These are phyloP conservation scores for Lentinula detonsa DNA, from an alignment of 768 basidiomycete genomes.

Conservation along the genomic window DNA sequence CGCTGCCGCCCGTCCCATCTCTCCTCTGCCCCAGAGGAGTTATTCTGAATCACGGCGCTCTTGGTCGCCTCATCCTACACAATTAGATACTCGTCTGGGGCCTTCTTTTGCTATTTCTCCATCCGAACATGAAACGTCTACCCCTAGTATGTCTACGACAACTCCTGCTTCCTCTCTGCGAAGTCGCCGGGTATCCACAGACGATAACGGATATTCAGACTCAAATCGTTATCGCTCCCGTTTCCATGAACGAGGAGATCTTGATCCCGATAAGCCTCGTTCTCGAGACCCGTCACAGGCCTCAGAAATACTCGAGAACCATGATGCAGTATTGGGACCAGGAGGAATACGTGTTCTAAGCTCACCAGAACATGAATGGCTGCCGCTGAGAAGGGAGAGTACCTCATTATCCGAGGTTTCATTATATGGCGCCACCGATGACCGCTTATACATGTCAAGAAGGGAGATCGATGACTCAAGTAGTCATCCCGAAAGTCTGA, in stretches of 20 bases:
- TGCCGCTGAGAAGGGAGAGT: neutral
- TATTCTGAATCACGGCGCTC: neutral
- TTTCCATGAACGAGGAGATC: neutral
- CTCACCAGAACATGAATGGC: slow-evolving; percentile 3
- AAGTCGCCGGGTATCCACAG: neutral
- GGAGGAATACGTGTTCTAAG: slow-evolving; percentile 3
- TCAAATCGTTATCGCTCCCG: neutral
- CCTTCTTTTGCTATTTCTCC: neutral
- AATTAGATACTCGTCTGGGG: neutral
- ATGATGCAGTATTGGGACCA: slow-evolving; percentile 1
- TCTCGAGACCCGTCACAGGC: neutral
- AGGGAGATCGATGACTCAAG: neutral
- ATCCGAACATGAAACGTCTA: neutral
- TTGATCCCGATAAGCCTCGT: neutral
- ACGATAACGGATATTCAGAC: neutral
- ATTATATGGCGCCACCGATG: neutral
- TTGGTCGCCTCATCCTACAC: neutral
- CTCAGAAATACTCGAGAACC: neutral
- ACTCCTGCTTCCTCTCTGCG: neutral
- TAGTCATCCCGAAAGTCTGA: neutral
- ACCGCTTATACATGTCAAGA: neutral
- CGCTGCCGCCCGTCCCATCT: slow-evolving; percentile 2
- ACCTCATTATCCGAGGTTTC: neutral
- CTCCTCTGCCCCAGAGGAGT: neutral
- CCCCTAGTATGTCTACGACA: neutral